Base-by-base conservation (phyloP, 805 yeast species). In the Priceomyces medius region DNA sequence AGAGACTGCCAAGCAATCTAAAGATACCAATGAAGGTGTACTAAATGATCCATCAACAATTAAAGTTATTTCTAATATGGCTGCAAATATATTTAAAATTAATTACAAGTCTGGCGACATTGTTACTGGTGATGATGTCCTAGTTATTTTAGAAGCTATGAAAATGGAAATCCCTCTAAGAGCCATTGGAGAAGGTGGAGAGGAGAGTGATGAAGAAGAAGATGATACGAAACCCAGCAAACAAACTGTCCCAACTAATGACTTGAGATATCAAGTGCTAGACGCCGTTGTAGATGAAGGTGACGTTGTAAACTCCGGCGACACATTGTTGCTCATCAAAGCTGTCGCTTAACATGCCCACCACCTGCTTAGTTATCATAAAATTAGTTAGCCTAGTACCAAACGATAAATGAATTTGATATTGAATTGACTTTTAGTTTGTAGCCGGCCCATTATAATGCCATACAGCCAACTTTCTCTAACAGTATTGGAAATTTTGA, bases 131-230 rank as follows among this genome's bases (percentile, higher is more conserved):
- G 95, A 89, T 24, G 90, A 88, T 53, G 88, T 88, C 3, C 72
- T 91, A 46, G 77, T 91, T 50, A 88, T 93, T 29, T 86, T 91
- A 40, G 99, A 91, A 66, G 98, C 98, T 41, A 91, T 91, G 99
- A 91, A 91, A 74, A 93, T 98, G 0, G 99, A 91, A 66, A 91
- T 91, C 97, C 77, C 80, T 39, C 95, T 90, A 26, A 71, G 64
- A 40, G 80, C 97, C 16, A 76, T 95, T 1, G 71, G 58, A 41
- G 69, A 71, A 16, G 95, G 95, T 55, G 83, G n/a, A n/a, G n/a
- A n/a, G n/a, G n/a, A n/a, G n/a, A n/a, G n/a, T n/a, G n/a, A n/a
- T n/a, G n/a, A n/a, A n/a, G n/a, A n/a, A n/a, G 7, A 7, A 12
- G 16, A 12, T 12, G 12, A 7, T 29, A 18, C 13, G 32, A 18